Evolutionary conservation across 352 stramenopile genomes (phyloP).

Genomic region (Pythium phragmiticola): DNA sequence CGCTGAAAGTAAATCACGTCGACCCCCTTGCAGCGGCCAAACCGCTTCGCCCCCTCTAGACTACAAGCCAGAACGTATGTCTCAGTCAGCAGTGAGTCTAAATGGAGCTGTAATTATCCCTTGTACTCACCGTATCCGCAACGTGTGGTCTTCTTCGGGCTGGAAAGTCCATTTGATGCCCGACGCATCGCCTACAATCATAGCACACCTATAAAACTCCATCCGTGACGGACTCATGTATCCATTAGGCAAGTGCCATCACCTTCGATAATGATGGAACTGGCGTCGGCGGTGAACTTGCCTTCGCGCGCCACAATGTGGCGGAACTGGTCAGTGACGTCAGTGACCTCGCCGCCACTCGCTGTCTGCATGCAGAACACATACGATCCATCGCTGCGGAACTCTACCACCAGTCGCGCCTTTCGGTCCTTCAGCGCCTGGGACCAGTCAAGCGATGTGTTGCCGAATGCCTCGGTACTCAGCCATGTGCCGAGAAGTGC

Average conservation of each 20-base stretch:
- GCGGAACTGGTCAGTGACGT: slow-evolving; percentile 53
- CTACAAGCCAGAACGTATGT: slow-evolving; percentile 20
- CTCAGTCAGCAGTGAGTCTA: neutral
- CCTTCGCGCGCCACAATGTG: slow-evolving; percentile 52
- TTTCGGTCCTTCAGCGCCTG: slow-evolving; percentile 57
- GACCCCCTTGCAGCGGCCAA: slow-evolving; percentile 75
- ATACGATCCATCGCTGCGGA: slow-evolving; percentile 37
- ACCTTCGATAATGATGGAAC: slow-evolving; percentile 35
- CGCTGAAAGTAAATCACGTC: slow-evolving; percentile 78
- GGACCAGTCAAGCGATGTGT: slow-evolving; percentile 75
- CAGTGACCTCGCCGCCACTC: slow-evolving; percentile 16
- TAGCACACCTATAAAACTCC: neutral
- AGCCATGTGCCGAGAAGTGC: slow-evolving; percentile 43
- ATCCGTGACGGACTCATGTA: neutral
- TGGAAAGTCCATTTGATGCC: slow-evolving; percentile 69
- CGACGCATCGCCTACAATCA: slow-evolving; percentile 37
- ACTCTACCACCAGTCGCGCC: slow-evolving; percentile 43
- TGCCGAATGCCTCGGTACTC: slow-evolving; percentile 76
- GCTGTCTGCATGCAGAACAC: slow-evolving; percentile 34
- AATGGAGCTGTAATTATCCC: neutral
- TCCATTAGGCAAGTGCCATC: slow-evolving; percentile 4
- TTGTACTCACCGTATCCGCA: slow-evolving; percentile 48
- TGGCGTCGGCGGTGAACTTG: slow-evolving; percentile 33
- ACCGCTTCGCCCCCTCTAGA: slow-evolving; percentile 69
- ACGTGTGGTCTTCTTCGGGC: slow-evolving; percentile 59